Conservation (phyloP, 1,284 basidiomycete genomes). For the Caloboletus firmus region DNA sequence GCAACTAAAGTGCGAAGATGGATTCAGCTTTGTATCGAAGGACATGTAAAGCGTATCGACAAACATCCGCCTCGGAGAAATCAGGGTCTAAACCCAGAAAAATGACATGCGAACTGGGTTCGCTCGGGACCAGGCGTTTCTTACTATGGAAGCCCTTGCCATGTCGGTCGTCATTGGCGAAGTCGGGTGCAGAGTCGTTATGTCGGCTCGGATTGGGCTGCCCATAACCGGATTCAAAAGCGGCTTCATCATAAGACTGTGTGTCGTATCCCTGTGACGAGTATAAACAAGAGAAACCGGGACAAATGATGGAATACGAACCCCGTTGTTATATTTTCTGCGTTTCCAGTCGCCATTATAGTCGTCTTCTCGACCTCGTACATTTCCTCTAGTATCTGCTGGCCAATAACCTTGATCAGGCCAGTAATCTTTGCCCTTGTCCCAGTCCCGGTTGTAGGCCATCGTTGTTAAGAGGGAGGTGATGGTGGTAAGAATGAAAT, state of each 20-base stretch:
- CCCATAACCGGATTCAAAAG: slow-evolving; percentile 35
- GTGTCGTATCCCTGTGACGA: slow-evolving; percentile 41
- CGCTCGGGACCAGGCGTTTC: slow-evolving; percentile 74
- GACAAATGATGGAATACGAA: slow-evolving; percentile 38
- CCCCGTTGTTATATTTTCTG: slow-evolving; percentile 73
- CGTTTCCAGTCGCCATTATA: slow-evolving; percentile 68
- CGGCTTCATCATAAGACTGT: slow-evolving; percentile 30
- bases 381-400: slow-evolving; percentile 37
- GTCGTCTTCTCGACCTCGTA: slow-evolving; percentile 64
- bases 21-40: slow-evolving; percentile 41
- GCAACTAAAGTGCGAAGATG: slow-evolving; percentile 54
- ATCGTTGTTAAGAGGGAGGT: slow-evolving; percentile 39
- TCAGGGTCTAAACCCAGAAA: slow-evolving; percentile 88
- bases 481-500: slow-evolving; percentile 19
- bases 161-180: slow-evolving; percentile 47
- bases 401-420: slow-evolving; percentile 44
- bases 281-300: slow-evolving; percentile 38
- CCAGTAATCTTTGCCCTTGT: slow-evolving; percentile 68
- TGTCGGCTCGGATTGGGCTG: slow-evolving; percentile 24
- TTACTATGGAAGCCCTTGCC: slow-evolving; percentile 50
- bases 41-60: slow-evolving; percentile 45
- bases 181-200: slow-evolving; percentile 39
- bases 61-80: slow-evolving; percentile 86
- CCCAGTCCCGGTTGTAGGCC: slow-evolving; percentile 81
- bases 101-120: slow-evolving; percentile 86